These are phyloP conservation scores for Gossypium australe DNA, from an alignment of 345 rosid species.

Conservation along the genomic window DNA sequence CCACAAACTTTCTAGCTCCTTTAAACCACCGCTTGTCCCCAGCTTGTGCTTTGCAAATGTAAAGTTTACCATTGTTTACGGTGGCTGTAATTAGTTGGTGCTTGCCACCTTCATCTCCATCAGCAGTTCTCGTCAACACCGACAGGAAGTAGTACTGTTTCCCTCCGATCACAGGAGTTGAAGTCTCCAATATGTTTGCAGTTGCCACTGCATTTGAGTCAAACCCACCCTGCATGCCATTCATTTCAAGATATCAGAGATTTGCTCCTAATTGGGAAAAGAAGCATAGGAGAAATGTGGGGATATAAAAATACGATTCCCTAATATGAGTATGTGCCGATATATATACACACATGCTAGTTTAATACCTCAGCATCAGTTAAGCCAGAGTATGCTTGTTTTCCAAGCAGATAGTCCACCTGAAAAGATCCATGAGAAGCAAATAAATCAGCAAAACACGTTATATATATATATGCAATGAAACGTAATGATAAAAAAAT, in stretches of 20 bases:
- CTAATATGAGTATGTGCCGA: no score
- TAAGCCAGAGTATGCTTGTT: neutral
- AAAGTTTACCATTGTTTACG: neutral
- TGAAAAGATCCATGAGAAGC: neutral
- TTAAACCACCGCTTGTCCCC: neutral
- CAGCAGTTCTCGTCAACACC: neutral
- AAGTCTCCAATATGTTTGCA: neutral
- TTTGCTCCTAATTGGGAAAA: no score
- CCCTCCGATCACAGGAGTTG: neutral
- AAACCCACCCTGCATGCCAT: neutral
- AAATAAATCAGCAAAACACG: neutral
- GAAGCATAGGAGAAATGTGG: no score
- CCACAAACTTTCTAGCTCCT: neutral
- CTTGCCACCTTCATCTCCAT: neutral
- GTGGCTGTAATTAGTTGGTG: neutral
- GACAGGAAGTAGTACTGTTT: neutral
- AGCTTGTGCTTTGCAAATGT: neutral
- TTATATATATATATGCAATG: neutral
- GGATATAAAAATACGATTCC: no score
- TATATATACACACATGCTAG: no score
- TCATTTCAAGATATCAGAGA: neutral
- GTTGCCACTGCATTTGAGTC: neutral
- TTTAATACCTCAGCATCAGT: neutral
- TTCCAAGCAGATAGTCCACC: constrained; percentile 1
- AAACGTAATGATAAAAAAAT: neutral